phyloP scores from a whole-genome alignment of 1,284 basidiomycete species.

The Polyporus tsugae region DNA sequence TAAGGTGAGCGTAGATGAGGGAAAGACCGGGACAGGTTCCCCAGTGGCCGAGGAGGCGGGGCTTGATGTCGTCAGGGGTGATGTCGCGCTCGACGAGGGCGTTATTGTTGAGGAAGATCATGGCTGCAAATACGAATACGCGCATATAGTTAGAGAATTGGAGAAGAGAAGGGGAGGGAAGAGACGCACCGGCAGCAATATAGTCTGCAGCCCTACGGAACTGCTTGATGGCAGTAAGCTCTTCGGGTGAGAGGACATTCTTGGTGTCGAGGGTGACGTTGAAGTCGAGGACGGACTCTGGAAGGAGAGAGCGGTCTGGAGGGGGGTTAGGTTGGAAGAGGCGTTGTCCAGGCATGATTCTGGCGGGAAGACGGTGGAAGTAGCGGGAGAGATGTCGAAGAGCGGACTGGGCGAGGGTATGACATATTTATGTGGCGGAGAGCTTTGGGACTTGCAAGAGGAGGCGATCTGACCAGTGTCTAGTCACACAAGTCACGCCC shows the following conservation, averaged over 20 bases:
- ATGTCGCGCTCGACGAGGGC: constrained; percentile 72
- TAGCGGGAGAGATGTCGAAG: constrained; percentile 14
- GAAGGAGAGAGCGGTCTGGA: constrained; percentile 66
- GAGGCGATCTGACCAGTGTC: too few species aligned
- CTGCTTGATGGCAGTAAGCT: constrained; percentile 57
- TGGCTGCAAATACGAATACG: constrained; percentile 50
- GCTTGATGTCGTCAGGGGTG: constrained; percentile 75
- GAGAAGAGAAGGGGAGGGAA: constrained; percentile 6
- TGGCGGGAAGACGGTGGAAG: neutral
- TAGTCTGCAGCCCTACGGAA: constrained; percentile 72
- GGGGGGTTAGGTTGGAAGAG: constrained; percentile 67
- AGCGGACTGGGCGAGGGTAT: constrained; percentile 4
- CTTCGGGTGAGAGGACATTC: constrained; percentile 54
- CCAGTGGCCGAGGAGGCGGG: constrained; percentile 81
- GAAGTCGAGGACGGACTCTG: constrained; percentile 56
- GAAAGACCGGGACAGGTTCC: constrained; percentile 82
- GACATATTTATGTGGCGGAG: constrained; percentile 31
- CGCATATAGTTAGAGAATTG: neutral
- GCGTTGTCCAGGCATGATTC: constrained; percentile 64
- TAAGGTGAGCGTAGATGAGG: constrained; percentile 84
- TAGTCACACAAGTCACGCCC: constrained; percentile 21
- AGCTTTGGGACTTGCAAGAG: constrained; percentile 2
- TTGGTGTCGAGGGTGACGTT: constrained; percentile 52
- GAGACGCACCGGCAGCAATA: constrained; percentile 63
- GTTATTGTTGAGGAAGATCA: constrained; percentile 85